These are phyloP conservation scores for Plantago major DNA, from an alignment of 257 asterid species.

Conservation along the genomic window DNA sequence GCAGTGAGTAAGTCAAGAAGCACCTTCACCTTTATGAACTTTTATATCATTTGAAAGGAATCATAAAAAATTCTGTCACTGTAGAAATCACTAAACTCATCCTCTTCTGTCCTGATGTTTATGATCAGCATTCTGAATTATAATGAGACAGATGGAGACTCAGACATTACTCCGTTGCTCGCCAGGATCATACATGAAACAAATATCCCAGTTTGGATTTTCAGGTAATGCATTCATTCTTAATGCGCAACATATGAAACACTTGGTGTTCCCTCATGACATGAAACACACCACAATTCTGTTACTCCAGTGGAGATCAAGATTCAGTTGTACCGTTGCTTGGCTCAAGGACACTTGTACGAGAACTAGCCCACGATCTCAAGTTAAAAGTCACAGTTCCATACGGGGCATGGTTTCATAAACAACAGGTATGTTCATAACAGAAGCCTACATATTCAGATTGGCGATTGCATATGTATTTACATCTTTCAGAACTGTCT, in stretches of 20 bases:
- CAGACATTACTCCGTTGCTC: conserved; percentile 74
- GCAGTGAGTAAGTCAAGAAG: conserved; percentile 51
- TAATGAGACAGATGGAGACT: conserved; percentile 53
- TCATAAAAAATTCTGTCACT: not conserved
- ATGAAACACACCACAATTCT: not conserved
- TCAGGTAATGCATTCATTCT: conserved; percentile 41
- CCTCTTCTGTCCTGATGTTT: not conserved
- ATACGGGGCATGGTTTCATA: conserved; percentile 92
- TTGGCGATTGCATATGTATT: not conserved
- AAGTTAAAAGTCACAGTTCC: conserved; percentile 66
- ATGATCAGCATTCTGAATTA: conserved; percentile 50
- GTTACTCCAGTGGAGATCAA: conserved; percentile 79
- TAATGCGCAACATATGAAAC: not conserved
- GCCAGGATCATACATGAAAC: conserved; percentile 47
- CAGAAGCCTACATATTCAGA: not conserved
- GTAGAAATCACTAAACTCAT: not conserved
- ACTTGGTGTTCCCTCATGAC: not conserved
- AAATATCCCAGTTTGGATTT: conserved; percentile 73
- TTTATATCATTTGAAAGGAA: not conserved
- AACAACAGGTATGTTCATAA: conserved; percentile 53
- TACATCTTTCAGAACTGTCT: not conserved
- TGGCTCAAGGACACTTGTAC: conserved; percentile 86
- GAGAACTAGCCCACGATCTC: conserved; percentile 80
- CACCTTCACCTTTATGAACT: too few relatives aligned
- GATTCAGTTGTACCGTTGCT: conserved; percentile 95